Base-by-base conservation (phyloP, 148 eudicot species). In the Cornus florida region DNA sequence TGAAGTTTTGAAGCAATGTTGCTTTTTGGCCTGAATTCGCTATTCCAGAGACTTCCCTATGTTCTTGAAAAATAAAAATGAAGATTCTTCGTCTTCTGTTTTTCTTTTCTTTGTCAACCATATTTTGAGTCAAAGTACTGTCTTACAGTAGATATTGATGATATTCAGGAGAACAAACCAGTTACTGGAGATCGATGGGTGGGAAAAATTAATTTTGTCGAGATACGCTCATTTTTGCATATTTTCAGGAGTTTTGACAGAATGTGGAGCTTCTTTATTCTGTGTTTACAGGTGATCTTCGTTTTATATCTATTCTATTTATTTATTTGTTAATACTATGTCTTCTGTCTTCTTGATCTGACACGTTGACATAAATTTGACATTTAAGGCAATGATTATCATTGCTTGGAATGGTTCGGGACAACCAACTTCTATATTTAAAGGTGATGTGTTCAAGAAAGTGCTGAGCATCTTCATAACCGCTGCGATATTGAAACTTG, bases 151-250 rank as follows among this genome's bases (percentile, higher is more conserved):
- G 19, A 69, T 56, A 9, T 59, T 69, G 35, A 14, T 28, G 57
- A 56, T 77, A 56, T 78, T 73, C 83, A 91, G 92, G 92, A 71
- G 46, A 70, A 10, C 57, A 85, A 77, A 84, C 74, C 85, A 71
- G 67, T 71, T 57, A 78, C 75, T n/a, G 82, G 81, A 67, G 81
- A 81, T 77, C 83, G 86, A 17, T 89, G 92, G 90, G 77, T 82
- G 6, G 91, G 92, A n/a, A 91, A 91, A 76, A 70, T 79, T 75
- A 87, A 91, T 83, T 91, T 91, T 64, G 91, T 91, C 22, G 94
- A 91, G 87, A 89, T 83, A 78, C 86, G 87, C 75, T 79, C 94
- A 32, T 91, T 83, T 83, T 91, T 90, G 92, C 94, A 91, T 82
- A 84, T 89, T 5, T 91, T 89, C 73, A 89, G 94, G 80, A 91